These are phyloP conservation scores for Naganishia onofrii DNA, from an alignment of 768 basidiomycete species.

Conservation along the genomic window DNA sequence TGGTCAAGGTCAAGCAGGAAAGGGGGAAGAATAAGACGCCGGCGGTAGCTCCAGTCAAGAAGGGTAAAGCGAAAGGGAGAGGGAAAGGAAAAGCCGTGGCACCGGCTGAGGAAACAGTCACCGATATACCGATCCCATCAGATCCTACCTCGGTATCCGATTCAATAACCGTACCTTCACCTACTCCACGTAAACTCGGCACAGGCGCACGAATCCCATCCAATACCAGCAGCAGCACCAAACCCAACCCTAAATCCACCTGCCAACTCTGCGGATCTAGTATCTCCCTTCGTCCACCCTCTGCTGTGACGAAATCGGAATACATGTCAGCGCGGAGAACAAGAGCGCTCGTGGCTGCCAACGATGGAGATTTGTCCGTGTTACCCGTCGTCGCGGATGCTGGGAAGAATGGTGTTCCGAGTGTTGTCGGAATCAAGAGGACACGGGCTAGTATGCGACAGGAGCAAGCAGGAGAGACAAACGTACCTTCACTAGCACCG, in stretches of 20 bases:
- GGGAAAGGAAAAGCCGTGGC: conserved; percentile 11
- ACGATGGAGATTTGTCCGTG: conserved; percentile 5
- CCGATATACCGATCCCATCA: conserved; percentile 15
- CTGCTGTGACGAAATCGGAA: background rate
- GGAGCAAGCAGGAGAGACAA: background rate
- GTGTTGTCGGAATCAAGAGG: background rate
- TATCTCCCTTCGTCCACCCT: conserved; percentile 3
- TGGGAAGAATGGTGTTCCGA: background rate
- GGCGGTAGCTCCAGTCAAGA: conserved; percentile 6
- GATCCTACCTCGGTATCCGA: background rate
- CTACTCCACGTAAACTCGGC: background rate
- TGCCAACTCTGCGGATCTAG: conserved; percentile 14
- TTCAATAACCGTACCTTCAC: background rate
- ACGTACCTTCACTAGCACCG: background rate
- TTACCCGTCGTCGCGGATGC: background rate
- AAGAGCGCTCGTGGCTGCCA: conserved; percentile 8
- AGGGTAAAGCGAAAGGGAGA: conserved; percentile 21
- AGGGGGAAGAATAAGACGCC: conserved; percentile 13
- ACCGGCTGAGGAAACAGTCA: background rate
- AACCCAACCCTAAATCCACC: background rate
- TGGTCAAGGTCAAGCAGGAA: conserved; percentile 24
- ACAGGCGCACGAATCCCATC: conserved; percentile 3
- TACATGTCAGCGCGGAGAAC: conserved; percentile 1
- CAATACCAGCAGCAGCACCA: background rate
- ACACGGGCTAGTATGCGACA: conserved; percentile 13